phyloP scores from a whole-genome alignment of 805 yeast genomes.

The Metschnikowia reukaufii region DNA sequence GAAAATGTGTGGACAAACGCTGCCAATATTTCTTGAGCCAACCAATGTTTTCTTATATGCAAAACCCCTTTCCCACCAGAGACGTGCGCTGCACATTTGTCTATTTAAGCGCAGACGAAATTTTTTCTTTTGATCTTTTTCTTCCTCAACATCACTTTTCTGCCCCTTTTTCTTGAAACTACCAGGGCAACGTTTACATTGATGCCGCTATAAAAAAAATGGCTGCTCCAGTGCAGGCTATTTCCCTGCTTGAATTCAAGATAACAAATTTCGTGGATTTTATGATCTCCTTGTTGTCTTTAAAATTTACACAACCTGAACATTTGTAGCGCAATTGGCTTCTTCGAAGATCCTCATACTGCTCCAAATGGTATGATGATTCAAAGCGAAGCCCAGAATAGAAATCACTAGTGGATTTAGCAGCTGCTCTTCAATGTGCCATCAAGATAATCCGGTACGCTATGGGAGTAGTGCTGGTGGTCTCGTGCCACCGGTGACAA shows the following conservation, averaged over 20 bases:
- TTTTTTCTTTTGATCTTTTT: too few species aligned
- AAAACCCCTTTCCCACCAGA: too few species aligned
- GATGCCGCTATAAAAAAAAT: slow-evolving; percentile 3
- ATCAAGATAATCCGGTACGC: slow-evolving; percentile 17
- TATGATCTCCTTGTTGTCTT: background rate
- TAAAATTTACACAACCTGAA: background rate
- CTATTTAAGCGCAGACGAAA: background rate
- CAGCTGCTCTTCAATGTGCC: slow-evolving; percentile 16
- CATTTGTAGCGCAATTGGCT: slow-evolving; percentile 18
- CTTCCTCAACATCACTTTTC: background rate
- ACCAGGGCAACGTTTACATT: slow-evolving; percentile 4
- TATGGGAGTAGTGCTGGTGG: slow-evolving; percentile 28
- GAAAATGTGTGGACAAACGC: too few species aligned
- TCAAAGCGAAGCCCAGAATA: slow-evolving; percentile 37
- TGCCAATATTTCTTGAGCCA: too few species aligned
- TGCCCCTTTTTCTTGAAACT: background rate
- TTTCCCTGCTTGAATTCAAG: background rate
- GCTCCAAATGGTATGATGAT: slow-evolving; percentile 31
- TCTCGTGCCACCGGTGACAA: slow-evolving; percentile 22
- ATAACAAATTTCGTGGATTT: background rate
- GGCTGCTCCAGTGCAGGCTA: slow-evolving; percentile 10
- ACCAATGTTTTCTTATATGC: too few species aligned
- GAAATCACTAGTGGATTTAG: slow-evolving; percentile 23
- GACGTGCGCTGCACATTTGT: background rate
- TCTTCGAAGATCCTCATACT: slow-evolving; percentile 35